These are phyloP conservation scores for Penicillium goetzii DNA, from an alignment of 495 filamentous ascomycete genomes.

Conservation along the genomic window DNA sequence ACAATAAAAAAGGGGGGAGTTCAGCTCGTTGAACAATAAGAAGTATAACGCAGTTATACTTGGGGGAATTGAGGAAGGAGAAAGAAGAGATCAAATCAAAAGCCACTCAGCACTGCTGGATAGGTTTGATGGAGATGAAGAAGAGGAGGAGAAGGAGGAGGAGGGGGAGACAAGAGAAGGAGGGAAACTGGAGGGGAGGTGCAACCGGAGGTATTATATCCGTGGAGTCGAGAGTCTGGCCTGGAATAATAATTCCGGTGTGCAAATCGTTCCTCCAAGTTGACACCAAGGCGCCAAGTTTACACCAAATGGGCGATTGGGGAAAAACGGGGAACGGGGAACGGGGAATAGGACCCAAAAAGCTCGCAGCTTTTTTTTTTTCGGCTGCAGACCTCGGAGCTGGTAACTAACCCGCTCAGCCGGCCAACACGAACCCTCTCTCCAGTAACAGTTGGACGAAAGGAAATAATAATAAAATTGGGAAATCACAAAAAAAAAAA, in stretches of 20 bases:
- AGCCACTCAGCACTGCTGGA: conserved; percentile 42
- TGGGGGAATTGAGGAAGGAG: conserved; percentile 5
- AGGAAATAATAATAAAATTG: conserved; percentile 3
- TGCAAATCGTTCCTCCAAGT: neutral
- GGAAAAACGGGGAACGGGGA: conserved; percentile 5
- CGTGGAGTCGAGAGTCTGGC: neutral
- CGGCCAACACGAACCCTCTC: neutral
- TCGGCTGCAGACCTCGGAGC: conserved; percentile 6
- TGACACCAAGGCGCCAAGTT: neutral
- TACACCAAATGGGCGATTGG: neutral
- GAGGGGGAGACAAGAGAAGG: conserved; percentile 17
- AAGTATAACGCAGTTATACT: conserved; percentile 35
- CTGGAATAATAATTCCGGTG: neutral
- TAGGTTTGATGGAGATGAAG: conserved; percentile 31
- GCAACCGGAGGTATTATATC: conserved; percentile 28
- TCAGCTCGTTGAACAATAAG: conserved; percentile 34
- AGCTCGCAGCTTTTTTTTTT: conserved; percentile 1
- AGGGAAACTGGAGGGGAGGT: conserved; percentile 14
- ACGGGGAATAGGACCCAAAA: neutral
- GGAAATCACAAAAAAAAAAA: conserved; percentile 9
- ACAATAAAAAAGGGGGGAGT: conserved; percentile 1
- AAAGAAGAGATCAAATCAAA: conserved; percentile 28
- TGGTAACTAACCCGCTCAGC: conserved; percentile 9
- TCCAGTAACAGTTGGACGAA: conserved; percentile 11
- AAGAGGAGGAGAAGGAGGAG: conserved; percentile 13